Conservation (phyloP, 1,284 basidiomycete genomes). For the Puccinia sorghi region DNA sequence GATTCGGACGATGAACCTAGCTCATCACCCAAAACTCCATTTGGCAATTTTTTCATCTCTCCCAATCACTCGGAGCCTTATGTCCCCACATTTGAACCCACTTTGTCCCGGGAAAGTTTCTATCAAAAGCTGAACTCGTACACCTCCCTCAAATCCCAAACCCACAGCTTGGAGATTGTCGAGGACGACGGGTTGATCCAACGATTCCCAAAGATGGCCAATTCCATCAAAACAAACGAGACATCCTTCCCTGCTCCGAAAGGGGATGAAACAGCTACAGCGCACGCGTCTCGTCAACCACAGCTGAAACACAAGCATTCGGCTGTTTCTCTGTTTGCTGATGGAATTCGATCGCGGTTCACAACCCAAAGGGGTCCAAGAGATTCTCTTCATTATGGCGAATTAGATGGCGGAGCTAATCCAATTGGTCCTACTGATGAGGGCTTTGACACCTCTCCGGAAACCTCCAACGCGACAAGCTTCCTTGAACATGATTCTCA, state of each 20-base stretch:
- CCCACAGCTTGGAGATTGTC: background rate
- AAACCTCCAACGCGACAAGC: background rate
- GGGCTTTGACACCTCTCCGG: background rate
- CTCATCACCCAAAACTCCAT: slow-evolving; percentile 25
- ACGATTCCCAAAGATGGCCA: background rate
- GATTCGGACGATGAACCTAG: slow-evolving; percentile 16
- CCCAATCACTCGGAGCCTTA: slow-evolving; percentile 15
- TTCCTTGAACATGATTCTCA: background rate
- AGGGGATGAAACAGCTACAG: background rate
- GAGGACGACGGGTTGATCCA: background rate
- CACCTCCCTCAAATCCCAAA: background rate
- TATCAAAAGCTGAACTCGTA: background rate
- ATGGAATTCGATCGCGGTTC: background rate
- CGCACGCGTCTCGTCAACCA: background rate
- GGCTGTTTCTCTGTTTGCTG: background rate
- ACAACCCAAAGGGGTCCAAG: background rate
- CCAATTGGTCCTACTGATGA: background rate
- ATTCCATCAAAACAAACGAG: background rate
- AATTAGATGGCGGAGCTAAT: background rate
- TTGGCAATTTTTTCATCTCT: slow-evolving; percentile 1
- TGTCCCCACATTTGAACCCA: background rate
- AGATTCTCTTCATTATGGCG: background rate
- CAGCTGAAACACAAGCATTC: background rate
- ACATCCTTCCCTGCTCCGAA: background rate
- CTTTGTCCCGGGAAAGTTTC: background rate